These are phyloP conservation scores for Vaucheria bursata DNA, from an alignment of 352 stramenopile species.

Conservation along the genomic window DNA sequence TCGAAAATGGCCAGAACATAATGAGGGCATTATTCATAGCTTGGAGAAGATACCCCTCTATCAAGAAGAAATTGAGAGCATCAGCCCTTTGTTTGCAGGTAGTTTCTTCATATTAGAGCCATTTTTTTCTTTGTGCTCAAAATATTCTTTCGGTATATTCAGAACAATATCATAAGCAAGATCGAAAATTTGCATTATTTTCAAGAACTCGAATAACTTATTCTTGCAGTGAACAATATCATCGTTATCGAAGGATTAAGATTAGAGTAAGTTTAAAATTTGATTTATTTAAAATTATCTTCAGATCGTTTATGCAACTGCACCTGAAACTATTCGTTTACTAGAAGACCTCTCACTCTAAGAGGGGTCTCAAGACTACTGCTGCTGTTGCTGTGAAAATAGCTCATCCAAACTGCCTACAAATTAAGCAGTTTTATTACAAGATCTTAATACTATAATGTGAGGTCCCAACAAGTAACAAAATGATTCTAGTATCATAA, in stretches of 20 bases:
- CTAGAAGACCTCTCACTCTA: too few relatives aligned
- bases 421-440: too few relatives aligned
- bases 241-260: constrained; percentile 68
- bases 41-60: constrained; percentile 83
- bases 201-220: constrained; percentile 85
- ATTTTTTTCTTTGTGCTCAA: background rate
- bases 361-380: too few relatives aligned
- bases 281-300: background rate
- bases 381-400: too few relatives aligned
- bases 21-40: constrained; percentile 78
- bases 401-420: too few relatives aligned
- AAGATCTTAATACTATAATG: too few relatives aligned
- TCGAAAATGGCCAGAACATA: constrained; percentile 70
- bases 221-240: constrained; percentile 89
- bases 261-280: constrained; percentile 8
- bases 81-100: constrained; percentile 67
- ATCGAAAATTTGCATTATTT: constrained; percentile 83
- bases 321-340: too few relatives aligned
- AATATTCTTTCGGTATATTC: constrained; percentile 23
- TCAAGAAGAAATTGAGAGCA: constrained; percentile 81
- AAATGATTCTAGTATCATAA: too few relatives aligned
- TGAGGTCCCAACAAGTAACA: too few relatives aligned
- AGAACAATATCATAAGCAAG: constrained; percentile 90
- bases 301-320: too few relatives aligned
- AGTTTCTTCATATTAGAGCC: too few relatives aligned